Evolutionary conservation across 75 land plant genomes (phyloP).

Genomic region (Chamaecyparis obtusa): DNA sequence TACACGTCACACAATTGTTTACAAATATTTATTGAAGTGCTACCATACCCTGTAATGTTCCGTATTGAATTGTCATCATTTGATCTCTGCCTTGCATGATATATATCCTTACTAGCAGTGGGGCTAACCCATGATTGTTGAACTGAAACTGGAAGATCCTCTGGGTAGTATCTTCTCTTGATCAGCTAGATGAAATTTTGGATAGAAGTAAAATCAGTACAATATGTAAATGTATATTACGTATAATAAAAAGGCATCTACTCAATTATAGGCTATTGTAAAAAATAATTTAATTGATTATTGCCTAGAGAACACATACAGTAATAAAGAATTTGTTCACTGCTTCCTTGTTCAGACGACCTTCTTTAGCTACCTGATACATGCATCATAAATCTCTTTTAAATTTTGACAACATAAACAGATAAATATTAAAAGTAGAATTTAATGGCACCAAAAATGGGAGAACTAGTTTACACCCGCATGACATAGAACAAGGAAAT

Average conservation of each 20-base stretch:
- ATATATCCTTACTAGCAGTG: constrained; percentile 23
- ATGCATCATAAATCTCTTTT: not conserved
- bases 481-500: not conserved
- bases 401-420: not conserved
- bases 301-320: constrained; percentile 36
- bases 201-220: not conserved
- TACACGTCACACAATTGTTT: not conserved
- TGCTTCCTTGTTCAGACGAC: constrained; percentile 81
- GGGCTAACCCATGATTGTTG: constrained; percentile 49
- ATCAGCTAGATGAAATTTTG: constrained; percentile 45
- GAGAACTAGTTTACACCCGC: not conserved
- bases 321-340: constrained; percentile 63
- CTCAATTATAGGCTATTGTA: not conserved
- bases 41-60: constrained; percentile 39
- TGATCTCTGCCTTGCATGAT: constrained; percentile 33
- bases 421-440: not conserved
- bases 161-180: constrained; percentile 75
- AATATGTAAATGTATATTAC: not conserved
- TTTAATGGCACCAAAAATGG: not conserved
- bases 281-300: not conserved
- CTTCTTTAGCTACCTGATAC: constrained; percentile 75
- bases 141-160: constrained; percentile 48
- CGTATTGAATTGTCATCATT: constrained; percentile 51
- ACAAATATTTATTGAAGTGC: not conserved
- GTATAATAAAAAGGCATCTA: not conserved